A percentile compares a stretch with the other conserved stretches of the same genome.
These are phyloP conservation scores for Pestalotiopsis sp. DNA, from an alignment of 2,329 filamentous ascomycete species.

Conservation along the genomic window DNA sequence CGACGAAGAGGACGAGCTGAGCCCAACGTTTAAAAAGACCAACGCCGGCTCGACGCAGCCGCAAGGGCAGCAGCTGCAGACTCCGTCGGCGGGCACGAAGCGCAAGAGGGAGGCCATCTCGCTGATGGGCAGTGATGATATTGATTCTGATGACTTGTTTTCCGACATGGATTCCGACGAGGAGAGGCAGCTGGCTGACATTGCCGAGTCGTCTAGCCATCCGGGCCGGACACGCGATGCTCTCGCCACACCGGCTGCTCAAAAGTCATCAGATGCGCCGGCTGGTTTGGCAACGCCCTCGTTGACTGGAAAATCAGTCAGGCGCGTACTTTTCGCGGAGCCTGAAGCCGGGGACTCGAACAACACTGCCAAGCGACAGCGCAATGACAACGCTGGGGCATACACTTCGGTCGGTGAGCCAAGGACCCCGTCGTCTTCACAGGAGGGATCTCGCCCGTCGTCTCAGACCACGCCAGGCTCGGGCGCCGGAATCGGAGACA, in stretches of 20 bases:
- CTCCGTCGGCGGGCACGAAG: constrained; percentile 20
- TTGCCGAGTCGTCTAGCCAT: constrained; percentile 21
- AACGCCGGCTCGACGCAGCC: too few species aligned
- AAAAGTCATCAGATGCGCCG: constrained; percentile 12
- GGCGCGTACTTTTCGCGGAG: constrained; percentile 28
- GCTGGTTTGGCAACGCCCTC: constrained; percentile 29
- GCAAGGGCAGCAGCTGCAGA: background rate
- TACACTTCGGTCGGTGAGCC: constrained; percentile 16
- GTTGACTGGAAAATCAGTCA: constrained; percentile 26
- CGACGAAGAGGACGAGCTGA: constrained; percentile 17
- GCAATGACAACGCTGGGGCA: constrained; percentile 14
- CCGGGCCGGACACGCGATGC: constrained; percentile 14
- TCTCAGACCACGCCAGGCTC: constrained; percentile 19
- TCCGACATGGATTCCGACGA: constrained; percentile 30
- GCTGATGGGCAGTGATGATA: background rate
- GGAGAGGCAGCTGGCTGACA: constrained; percentile 26
- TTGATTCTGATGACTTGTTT: constrained; percentile 23
- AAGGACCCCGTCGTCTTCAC: background rate
- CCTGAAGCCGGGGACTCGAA: constrained; percentile 11
- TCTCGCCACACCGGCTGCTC: constrained; percentile 20
- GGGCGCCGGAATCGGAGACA: constrained; percentile 25
- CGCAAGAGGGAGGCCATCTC: constrained; percentile 22
- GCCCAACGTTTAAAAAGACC: background rate
- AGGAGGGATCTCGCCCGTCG: background rate
- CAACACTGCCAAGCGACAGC: constrained; percentile 22